Evolutionary conservation across 2,329 filamentous ascomycete species (phyloP).

Genomic region (Sclerotinia sclerotiorum): DNA sequence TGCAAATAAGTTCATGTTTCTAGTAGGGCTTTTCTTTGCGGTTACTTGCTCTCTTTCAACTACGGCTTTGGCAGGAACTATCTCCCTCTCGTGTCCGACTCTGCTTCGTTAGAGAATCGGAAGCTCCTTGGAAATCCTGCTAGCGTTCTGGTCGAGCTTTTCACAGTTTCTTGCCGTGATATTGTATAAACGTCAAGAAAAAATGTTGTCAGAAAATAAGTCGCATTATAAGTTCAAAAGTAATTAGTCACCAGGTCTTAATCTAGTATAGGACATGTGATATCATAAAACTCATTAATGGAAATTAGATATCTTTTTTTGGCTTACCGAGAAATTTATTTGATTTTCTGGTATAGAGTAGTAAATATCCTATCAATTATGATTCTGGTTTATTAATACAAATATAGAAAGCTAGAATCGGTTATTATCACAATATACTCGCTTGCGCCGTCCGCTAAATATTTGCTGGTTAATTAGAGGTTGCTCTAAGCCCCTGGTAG

Average conservation of each 20-base stretch:
- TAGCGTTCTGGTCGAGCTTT: too few species aligned
- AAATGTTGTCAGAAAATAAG: background rate
- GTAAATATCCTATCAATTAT: background rate
- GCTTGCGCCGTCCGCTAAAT: background rate
- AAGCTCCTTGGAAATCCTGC: too few species aligned
- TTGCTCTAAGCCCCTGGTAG: background rate
- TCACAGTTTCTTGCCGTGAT: too few species aligned
- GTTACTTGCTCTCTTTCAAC: too few species aligned
- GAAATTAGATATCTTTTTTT: background rate
- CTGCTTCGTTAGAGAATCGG: too few species aligned
- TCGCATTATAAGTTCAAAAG: background rate
- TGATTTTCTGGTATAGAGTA: background rate
- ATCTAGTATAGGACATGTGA: background rate
- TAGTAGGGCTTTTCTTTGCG: too few species aligned
- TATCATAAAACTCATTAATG: too few species aligned
- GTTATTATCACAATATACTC: background rate
- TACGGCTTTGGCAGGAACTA: too few species aligned
- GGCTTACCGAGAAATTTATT: background rate
- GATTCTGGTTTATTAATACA: background rate
- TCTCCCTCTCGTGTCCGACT: too few species aligned
- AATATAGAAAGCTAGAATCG: background rate
- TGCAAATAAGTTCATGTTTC: too few species aligned
- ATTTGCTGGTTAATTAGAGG: background rate
- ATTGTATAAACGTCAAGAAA: background rate
- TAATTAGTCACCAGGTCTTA: background rate